phyloP scores from a whole-genome alignment of 176 grass and related monocot species.

The Melocanna baccifera region DNA sequence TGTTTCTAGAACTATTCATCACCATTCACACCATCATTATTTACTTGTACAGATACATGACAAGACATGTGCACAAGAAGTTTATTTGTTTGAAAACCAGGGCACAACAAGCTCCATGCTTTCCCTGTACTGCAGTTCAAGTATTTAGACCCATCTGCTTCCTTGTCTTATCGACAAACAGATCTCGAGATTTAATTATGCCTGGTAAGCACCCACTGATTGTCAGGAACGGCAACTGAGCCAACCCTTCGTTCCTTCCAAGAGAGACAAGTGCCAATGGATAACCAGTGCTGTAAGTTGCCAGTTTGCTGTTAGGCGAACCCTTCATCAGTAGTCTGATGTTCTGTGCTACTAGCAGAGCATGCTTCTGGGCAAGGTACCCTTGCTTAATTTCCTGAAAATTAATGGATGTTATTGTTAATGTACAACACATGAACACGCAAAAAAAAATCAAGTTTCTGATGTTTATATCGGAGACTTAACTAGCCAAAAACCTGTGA shows the following conservation, averaged over 20 bases:
- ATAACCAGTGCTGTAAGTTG: conserved; percentile 34
- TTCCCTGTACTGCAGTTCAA: not conserved
- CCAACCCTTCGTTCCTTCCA: conserved; percentile 56
- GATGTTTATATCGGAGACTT: too few species aligned
- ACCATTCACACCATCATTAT: not conserved
- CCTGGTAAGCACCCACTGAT: conserved; percentile 47
- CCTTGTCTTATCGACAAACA: conserved; percentile 53
- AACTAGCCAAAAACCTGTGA: too few species aligned
- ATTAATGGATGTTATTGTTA: not conserved
- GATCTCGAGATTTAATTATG: conserved; percentile 50
- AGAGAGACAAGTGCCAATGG: conserved; percentile 50
- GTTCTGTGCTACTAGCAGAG: conserved; percentile 53
- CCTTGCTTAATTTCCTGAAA: conserved; percentile 65
- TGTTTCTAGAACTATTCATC: not conserved
- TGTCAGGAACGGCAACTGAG: conserved; percentile 46
- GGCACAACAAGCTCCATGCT: not conserved
- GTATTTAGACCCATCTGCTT: conserved; percentile 49
- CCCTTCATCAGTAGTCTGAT: conserved; percentile 50
- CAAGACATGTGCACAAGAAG: not conserved
- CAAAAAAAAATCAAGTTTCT: not conserved
- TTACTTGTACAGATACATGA: not conserved
- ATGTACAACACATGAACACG: too few species aligned
- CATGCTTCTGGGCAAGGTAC: conserved; percentile 56
- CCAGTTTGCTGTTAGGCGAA: conserved; percentile 27
- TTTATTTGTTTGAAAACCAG: not conserved